Percentiles rank a stretch among this genome's conserved stretches.
Conservation (phyloP, 23 red algal species). For the Gracilaria caudata region DNA sequence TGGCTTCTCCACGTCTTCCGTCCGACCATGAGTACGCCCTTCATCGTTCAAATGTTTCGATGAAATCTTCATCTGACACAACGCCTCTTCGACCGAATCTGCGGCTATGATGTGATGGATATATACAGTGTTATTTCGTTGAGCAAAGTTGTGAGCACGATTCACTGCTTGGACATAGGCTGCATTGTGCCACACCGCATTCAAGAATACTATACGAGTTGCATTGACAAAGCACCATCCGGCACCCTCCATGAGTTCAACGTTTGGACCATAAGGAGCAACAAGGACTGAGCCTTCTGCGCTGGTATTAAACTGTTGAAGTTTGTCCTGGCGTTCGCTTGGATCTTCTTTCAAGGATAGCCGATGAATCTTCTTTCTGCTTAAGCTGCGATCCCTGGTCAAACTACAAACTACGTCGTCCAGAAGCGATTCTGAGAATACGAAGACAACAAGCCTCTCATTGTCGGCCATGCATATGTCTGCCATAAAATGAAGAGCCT, state of each 20-base stretch:
- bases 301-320: slow-evolving; percentile 46
- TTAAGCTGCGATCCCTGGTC: neutral
- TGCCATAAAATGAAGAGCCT: neutral
- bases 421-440: slow-evolving; percentile 12
- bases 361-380: neutral
- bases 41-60: neutral
- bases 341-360: neutral
- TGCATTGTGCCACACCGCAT: slow-evolving; percentile 32
- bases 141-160: slow-evolving; percentile 56
- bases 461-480: slow-evolving; percentile 7
- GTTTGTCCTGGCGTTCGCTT: neutral
- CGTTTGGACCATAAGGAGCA: slow-evolving; percentile 34
- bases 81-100: slow-evolving; percentile 9
- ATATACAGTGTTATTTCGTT: slow-evolving; percentile 2
- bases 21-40: neutral
- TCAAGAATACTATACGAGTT: slow-evolving; percentile 37
- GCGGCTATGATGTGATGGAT: slow-evolving; percentile 21
- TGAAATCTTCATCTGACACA: neutral
- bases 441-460: slow-evolving; percentile 9
- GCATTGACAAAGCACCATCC: slow-evolving; percentile 62
- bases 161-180: slow-evolving; percentile 43
- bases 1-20: neutral
- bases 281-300: slow-evolving; percentile 23
- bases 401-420: slow-evolving; percentile 1
- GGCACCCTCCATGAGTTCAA: slow-evolving; percentile 49